A percentile compares a stretch with the other conserved stretches of the same genome.
Evolutionary conservation across 2,329 filamentous ascomycete species (phyloP).

Genomic region (Ophiostoma fasciatum): DNA sequence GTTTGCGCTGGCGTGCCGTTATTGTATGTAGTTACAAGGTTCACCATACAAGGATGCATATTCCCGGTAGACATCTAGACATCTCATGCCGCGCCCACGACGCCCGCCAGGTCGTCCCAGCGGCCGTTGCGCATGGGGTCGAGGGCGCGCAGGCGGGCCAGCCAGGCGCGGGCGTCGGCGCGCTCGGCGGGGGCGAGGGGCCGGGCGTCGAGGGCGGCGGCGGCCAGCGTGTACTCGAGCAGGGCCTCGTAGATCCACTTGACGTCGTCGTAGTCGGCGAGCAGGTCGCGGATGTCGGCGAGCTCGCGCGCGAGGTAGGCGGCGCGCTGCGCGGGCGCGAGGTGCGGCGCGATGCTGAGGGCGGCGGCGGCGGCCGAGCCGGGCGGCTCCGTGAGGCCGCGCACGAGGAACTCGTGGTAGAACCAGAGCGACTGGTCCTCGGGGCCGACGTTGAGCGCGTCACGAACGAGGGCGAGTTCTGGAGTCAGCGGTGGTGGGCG

Average conservation of each 20-base stretch:
- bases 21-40: no score
- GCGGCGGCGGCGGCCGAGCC: no score
- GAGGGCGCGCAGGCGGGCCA: constrained; percentile 49
- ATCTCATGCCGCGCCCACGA: no score
- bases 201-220: constrained; percentile 37
- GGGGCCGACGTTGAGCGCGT: constrained; percentile 73
- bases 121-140: constrained; percentile 62
- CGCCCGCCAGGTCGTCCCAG: constrained; percentile 58
- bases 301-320: constrained; percentile 57
- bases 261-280: constrained; percentile 40
- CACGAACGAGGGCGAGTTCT: constrained; percentile 63
- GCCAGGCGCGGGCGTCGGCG: constrained; percentile 37
- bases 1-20: no score
- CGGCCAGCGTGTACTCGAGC: constrained; percentile 52
- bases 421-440: constrained; percentile 96
- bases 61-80: no score
- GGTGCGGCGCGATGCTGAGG: constrained; percentile 51
- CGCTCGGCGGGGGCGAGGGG: constrained; percentile 25
- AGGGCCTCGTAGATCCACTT: constrained; percentile 88
- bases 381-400: constrained; percentile 41
- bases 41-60: no score
- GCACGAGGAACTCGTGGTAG: constrained; percentile 81
- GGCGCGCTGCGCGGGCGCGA: constrained; percentile 46
- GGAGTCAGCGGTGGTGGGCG: constrained; percentile 33
- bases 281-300: constrained; percentile 52